phyloP scores from a whole-genome alignment of 306 rosid genomes.

The Luffa aegyptiaca region DNA sequence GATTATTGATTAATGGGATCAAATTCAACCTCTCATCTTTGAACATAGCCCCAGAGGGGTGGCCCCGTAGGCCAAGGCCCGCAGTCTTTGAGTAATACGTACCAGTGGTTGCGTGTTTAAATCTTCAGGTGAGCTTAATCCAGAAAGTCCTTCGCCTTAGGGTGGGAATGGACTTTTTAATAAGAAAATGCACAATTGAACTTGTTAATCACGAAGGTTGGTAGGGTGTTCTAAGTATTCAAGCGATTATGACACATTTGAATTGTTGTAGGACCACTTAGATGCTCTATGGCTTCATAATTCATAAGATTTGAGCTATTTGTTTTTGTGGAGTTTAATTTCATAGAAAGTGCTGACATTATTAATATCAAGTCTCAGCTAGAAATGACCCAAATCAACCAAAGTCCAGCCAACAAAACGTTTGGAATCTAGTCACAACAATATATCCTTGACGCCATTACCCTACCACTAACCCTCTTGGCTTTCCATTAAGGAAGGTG shows the following conservation, averaged over 20 bases:
- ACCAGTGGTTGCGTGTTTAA: not conserved
- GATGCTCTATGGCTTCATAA: not conserved
- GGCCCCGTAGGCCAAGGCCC: not conserved
- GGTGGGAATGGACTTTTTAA: too few relatives aligned
- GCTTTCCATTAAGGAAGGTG: not conserved
- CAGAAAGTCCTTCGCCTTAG: too few relatives aligned
- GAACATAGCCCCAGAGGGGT: not conserved
- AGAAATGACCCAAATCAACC: not conserved
- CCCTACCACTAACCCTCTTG: not conserved
- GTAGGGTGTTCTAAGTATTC: not conserved
- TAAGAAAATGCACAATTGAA: not conserved
- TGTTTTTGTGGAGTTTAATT: not conserved
- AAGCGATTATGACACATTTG: not conserved
- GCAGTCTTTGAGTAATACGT: not conserved
- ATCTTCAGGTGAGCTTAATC: not conserved
- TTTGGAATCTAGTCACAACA: not conserved
- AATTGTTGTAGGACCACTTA: not conserved
- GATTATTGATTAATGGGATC: not conserved
- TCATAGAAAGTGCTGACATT: not conserved
- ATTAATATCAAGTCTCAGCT: not conserved
- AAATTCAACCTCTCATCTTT: not conserved
- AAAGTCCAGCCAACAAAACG: not conserved
- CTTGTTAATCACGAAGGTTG: not conserved
- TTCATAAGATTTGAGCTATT: not conserved
- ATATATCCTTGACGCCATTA: not conserved